phyloP scores from a whole-genome alignment of 2,329 filamentous ascomycete species.

The Hyphodiscus sp. region DNA sequence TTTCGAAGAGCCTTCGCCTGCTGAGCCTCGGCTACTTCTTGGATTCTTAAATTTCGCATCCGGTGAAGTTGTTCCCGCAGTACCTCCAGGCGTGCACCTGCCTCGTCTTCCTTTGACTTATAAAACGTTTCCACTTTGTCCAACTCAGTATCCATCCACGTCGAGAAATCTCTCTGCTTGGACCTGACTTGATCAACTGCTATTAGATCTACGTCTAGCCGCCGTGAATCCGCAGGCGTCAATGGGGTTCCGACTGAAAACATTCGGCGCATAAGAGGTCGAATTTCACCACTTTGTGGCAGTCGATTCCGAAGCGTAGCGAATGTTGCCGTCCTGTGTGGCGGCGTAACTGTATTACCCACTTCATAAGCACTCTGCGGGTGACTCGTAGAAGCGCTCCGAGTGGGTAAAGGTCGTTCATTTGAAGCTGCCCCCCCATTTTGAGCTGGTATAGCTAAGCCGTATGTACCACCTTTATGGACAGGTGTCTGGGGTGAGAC shows the following conservation, averaged over 20 bases:
- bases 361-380: slow-evolving; percentile 36
- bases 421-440: background rate
- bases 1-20: slow-evolving; percentile 20
- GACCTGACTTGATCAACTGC: slow-evolving; percentile 60
- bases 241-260: slow-evolving; percentile 21
- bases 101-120: slow-evolving; percentile 78
- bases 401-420: background rate
- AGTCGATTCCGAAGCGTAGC: slow-evolving; percentile 17
- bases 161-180: slow-evolving; percentile 77
- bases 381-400: slow-evolving; percentile 8
- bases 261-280: slow-evolving; percentile 21
- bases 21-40: slow-evolving; percentile 48
- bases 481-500: slow-evolving; percentile 10
- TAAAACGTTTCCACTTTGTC: slow-evolving; percentile 93
- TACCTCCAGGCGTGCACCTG: slow-evolving; percentile 61
- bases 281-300: background rate
- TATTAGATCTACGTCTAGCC: slow-evolving; percentile 44
- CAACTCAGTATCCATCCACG: slow-evolving; percentile 76
- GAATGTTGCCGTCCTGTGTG: slow-evolving; percentile 17
- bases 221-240: slow-evolving; percentile 36
- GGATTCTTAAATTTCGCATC: slow-evolving; percentile 77
- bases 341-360: slow-evolving; percentile 32
- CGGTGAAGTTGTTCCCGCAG: slow-evolving; percentile 83
- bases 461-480: no score
- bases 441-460: background rate